phyloP scores from a whole-genome alignment of 2,329 filamentous ascomycete species.

The Thelonectria olida region DNA sequence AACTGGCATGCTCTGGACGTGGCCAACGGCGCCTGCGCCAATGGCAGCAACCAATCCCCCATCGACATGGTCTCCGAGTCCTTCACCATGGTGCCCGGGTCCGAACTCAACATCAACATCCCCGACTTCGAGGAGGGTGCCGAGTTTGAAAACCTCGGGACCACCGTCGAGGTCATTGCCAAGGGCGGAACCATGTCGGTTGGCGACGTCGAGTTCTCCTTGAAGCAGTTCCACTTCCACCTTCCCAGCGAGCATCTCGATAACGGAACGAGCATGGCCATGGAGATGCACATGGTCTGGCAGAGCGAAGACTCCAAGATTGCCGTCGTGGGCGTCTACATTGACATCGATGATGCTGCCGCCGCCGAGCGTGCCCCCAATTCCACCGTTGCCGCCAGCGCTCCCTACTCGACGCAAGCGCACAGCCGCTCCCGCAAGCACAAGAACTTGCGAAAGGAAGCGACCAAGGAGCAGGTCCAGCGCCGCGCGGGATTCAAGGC shows the following conservation, averaged over 20 bases:
- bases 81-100: slow-evolving; percentile 43
- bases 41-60: slow-evolving; percentile 62
- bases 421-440: not conserved
- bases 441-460: not conserved
- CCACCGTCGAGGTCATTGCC: slow-evolving; percentile 58
- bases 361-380: not conserved
- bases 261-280: slow-evolving; percentile 44
- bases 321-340: slow-evolving; percentile 42
- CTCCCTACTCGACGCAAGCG: too few species aligned
- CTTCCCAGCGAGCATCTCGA: slow-evolving; percentile 67
- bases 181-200: slow-evolving; percentile 57
- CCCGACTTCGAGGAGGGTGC: slow-evolving; percentile 47
- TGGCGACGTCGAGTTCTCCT: slow-evolving; percentile 49
- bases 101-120: slow-evolving; percentile 47
- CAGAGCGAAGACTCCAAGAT: slow-evolving; percentile 29
- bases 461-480: not conserved
- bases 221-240: slow-evolving; percentile 69
- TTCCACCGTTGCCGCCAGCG: not conserved
- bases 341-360: slow-evolving; percentile 32
- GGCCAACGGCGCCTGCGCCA: slow-evolving; percentile 56
- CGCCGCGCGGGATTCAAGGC: not conserved
- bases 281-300: slow-evolving; percentile 46
- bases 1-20: slow-evolving; percentile 60
- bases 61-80: slow-evolving; percentile 56
- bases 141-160: slow-evolving; percentile 61